Conservation (phyloP, 2,329 filamentous ascomycete genomes). For the Aspergillus ochraceoroseus region DNA sequence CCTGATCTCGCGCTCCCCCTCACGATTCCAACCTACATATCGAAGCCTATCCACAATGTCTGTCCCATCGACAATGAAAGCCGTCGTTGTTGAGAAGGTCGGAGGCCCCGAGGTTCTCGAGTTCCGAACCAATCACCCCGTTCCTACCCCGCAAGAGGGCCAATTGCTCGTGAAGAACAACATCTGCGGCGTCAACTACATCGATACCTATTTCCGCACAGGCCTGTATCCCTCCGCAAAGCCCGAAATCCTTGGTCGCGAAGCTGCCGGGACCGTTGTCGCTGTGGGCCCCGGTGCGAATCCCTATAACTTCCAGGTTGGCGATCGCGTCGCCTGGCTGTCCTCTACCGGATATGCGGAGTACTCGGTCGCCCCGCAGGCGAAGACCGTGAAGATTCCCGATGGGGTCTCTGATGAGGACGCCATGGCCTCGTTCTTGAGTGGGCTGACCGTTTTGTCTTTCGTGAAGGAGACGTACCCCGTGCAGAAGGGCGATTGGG, state of each 20-base stretch:
- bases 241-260: constrained; percentile 73
- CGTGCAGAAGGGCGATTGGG: constrained; percentile 72
- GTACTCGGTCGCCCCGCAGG: constrained; percentile 53
- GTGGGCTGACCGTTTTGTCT: constrained; percentile 77
- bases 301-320: constrained; percentile 55
- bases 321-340: constrained; percentile 70
- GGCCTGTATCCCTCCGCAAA: constrained; percentile 70
- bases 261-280: constrained; percentile 68
- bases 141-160: constrained; percentile 63
- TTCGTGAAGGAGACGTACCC: constrained; percentile 67
- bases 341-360: constrained; percentile 53
- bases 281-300: constrained; percentile 52
- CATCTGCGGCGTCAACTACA: constrained; percentile 77
- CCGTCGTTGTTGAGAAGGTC: constrained; percentile 65
- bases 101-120: constrained; percentile 68
- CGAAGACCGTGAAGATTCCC: constrained; percentile 59
- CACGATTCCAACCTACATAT: constrained; percentile 7
- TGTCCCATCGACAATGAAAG: constrained; percentile 65
- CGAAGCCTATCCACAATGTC: constrained; percentile 37
- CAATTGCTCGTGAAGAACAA: constrained; percentile 77
- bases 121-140: constrained; percentile 64
- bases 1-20: no score
- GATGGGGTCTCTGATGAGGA: constrained; percentile 55
- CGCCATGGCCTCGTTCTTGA: constrained; percentile 67
- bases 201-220: constrained; percentile 85